Percentiles rank a stretch among this genome's conserved stretches.
phyloP scores from a whole-genome alignment of 306 rosid genomes.

The Prunus mira region DNA sequence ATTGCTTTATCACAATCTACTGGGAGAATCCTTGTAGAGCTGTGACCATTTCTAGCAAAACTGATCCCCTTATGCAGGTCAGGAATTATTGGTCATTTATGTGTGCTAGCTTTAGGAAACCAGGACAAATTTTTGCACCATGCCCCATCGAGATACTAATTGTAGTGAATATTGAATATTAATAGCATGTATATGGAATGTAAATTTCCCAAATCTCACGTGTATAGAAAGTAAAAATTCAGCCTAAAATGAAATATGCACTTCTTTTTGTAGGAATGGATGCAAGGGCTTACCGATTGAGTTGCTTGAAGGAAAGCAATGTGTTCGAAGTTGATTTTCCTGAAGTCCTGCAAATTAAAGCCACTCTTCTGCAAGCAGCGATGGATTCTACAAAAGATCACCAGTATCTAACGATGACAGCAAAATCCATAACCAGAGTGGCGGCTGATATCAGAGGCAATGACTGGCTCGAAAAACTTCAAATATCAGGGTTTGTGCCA shows the following conservation, averaged over 20 bases:
- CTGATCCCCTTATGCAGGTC: constrained; percentile 8
- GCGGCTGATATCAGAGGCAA: constrained; percentile 78
- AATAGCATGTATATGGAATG: neutral
- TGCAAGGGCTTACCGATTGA: constrained; percentile 89
- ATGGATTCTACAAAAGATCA: constrained; percentile 54
- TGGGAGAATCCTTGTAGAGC: neutral
- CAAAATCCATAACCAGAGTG: constrained; percentile 77
- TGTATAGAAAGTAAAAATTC: neutral
- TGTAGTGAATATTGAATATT: neutral
- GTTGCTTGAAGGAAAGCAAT: constrained; percentile 76
- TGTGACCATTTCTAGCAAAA: neutral
- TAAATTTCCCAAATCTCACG: neutral
- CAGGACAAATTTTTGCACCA: neutral
- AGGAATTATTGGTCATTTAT: neutral
- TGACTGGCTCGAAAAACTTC: constrained; percentile 87
- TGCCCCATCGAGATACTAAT: neutral
- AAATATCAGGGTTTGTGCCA: constrained; percentile 70
- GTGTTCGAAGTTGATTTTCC: constrained; percentile 92
- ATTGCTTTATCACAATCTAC: constrained; percentile 10
- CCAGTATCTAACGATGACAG: constrained; percentile 33
- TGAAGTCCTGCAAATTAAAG: constrained; percentile 65
- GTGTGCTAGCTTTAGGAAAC: neutral
- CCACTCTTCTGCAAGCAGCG: constrained; percentile 68
- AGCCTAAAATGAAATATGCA: constrained; percentile 16
- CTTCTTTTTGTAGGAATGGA: constrained; percentile 78